These are phyloP conservation scores for Medicago truncatula DNA, from an alignment of 306 rosid genomes.

Conservation along the genomic window DNA sequence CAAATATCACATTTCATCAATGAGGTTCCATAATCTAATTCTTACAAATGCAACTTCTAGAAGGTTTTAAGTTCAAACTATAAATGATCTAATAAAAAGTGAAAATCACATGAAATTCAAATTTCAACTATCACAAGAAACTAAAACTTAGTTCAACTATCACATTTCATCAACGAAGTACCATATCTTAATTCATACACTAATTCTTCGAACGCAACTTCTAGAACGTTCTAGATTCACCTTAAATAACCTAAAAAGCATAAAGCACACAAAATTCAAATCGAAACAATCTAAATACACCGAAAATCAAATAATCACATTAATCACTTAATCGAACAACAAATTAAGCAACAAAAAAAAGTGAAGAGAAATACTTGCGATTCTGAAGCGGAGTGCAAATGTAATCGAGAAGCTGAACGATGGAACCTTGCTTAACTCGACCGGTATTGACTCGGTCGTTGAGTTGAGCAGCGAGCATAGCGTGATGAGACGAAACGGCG, in stretches of 20 bases:
- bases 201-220: neutral
- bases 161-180: neutral
- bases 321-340: conserved; percentile 20
- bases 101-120: neutral
- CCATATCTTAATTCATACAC: neutral
- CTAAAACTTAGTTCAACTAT: conserved; percentile 1
- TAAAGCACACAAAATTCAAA: neutral
- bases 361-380: conserved; percentile 72
- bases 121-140: neutral
- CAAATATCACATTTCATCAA: neutral
- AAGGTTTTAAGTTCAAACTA: neutral
- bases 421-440: conserved; percentile 71
- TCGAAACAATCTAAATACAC: neutral
- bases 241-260: neutral
- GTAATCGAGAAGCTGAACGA: conserved; percentile 86
- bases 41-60: neutral
- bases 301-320: neutral
- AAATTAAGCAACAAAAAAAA: neutral
- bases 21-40: neutral
- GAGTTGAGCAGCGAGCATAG: conserved; percentile 86
- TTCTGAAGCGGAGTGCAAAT: conserved; percentile 63
- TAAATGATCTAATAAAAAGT: neutral
- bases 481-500: conserved; percentile 64
- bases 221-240: neutral
- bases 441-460: conserved; percentile 64